Conservation (phyloP, 2,329 filamentous ascomycete genomes). For the Colletotrichum spinosum region DNA sequence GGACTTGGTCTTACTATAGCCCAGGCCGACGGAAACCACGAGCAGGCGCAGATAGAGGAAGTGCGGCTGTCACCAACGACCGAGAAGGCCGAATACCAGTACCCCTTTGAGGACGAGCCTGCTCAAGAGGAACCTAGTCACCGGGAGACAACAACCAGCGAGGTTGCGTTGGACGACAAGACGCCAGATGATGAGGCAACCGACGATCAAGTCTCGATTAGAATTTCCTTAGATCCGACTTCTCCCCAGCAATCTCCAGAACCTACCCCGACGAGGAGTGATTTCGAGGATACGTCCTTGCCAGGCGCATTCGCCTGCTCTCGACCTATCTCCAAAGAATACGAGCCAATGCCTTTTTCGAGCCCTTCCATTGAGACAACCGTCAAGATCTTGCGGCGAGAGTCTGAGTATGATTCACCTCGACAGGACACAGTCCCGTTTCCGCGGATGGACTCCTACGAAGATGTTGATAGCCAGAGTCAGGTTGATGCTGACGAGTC, state of each 20-base stretch:
- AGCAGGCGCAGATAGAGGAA: constrained; percentile 32
- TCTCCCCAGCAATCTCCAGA: constrained; percentile 42
- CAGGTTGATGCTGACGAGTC: constrained; percentile 46
- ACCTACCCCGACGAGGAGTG: constrained; percentile 42
- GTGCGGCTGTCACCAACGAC: constrained; percentile 38
- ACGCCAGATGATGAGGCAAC: background rate
- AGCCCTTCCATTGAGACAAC: constrained; percentile 57
- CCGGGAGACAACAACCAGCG: too few relatives aligned
- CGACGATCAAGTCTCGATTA: constrained; percentile 53
- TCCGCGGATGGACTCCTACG: constrained; percentile 48
- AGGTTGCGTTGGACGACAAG: too few relatives aligned
- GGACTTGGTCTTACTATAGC: constrained; percentile 34
- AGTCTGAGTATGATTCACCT: constrained; percentile 49
- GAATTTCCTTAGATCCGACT: constrained; percentile 53
- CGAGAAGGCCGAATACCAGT: constrained; percentile 57
- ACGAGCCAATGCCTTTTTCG: constrained; percentile 54
- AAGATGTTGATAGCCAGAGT: constrained; percentile 54
- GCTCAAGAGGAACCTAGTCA: background rate
- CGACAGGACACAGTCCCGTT: constrained; percentile 46
- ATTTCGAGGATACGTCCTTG: constrained; percentile 42
- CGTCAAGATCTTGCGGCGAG: constrained; percentile 62
- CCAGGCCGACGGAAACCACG: constrained; percentile 28
- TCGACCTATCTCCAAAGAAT: constrained; percentile 44
- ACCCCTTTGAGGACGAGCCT: constrained; percentile 61
- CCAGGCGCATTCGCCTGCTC: constrained; percentile 45